Conservation (phyloP, 2,329 filamentous ascomycete species). For the Cladorrhinum sp. region DNA sequence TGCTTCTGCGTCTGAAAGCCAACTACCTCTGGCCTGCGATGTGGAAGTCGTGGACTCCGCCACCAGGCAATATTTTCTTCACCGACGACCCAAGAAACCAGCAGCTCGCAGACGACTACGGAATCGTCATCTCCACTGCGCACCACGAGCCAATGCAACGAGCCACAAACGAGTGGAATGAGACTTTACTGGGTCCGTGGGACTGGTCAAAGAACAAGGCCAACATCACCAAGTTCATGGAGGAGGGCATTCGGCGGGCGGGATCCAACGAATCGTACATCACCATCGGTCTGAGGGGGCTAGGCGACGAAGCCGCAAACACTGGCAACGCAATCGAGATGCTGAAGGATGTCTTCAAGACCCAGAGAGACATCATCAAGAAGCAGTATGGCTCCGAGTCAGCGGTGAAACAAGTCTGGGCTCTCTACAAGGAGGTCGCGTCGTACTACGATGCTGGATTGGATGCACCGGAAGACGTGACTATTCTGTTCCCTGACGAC, state of each 20-base stretch:
- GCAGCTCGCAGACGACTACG: constrained; percentile 58
- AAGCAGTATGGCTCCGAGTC: constrained; percentile 39
- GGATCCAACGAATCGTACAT: constrained; percentile 57
- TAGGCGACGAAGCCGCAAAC: constrained; percentile 52
- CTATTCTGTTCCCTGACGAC: constrained; percentile 60
- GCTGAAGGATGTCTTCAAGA: constrained; percentile 47
- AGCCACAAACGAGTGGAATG: constrained; percentile 49
- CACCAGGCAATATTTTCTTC: constrained; percentile 55
- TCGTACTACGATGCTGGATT: constrained; percentile 60
- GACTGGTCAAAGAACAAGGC: constrained; percentile 55
- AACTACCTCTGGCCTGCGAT: constrained; percentile 68
- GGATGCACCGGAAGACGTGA: constrained; percentile 58
- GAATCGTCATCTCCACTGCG: constrained; percentile 61
- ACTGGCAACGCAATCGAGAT: constrained; percentile 49
- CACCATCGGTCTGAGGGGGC: constrained; percentile 59
- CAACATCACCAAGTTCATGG: constrained; percentile 56
- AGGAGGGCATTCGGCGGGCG: constrained; percentile 52
- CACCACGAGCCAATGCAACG: constrained; percentile 66
- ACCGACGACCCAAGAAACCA: constrained; percentile 59
- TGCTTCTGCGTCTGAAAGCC: constrained; percentile 56
- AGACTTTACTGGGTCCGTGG: constrained; percentile 41
- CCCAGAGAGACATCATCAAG: constrained; percentile 52
- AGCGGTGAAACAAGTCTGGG: constrained; percentile 48
- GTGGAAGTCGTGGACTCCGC: constrained; percentile 51
- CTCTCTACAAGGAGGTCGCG: constrained; percentile 64